phyloP scores from a whole-genome alignment of 345 rosid genomes.

The Euphorbia lathyris region DNA sequence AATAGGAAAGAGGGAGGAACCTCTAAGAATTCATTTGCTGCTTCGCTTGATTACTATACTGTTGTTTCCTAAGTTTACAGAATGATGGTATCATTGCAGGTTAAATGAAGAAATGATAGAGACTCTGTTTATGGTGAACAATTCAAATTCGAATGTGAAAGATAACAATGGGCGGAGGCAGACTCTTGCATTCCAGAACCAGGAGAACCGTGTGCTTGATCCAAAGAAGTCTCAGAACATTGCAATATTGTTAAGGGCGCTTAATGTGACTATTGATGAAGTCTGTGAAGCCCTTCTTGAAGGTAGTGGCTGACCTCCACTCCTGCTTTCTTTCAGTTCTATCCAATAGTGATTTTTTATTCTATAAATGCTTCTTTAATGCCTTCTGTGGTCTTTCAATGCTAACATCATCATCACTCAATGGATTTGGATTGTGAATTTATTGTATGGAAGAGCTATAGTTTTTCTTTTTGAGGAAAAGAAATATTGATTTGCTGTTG shows the following conservation, averaged over 20 bases:
- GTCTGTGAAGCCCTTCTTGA: constrained; percentile 88
- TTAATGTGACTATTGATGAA: constrained; percentile 86
- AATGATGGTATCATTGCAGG: constrained; percentile 41
- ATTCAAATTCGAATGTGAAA: constrained; percentile 42
- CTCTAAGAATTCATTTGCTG: not conserved
- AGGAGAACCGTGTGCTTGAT: constrained; percentile 76
- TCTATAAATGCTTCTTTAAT: no score
- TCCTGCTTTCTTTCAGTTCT: not conserved
- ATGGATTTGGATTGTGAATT: no score
- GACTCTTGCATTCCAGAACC: constrained; percentile 33
- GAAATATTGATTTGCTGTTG: not conserved
- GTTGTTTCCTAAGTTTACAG: constrained; percentile 11
- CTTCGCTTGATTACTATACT: not conserved
- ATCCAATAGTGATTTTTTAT: not conserved
- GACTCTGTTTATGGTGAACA: constrained; percentile 68
- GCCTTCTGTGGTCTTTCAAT: not conserved
- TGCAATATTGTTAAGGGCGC: constrained; percentile 88
- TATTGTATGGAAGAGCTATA: no score
- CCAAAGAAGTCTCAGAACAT: constrained; percentile 88
- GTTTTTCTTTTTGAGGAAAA: not conserved
- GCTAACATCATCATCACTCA: not conserved
- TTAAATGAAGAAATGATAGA: constrained; percentile 98
- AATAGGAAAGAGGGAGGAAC: no score
- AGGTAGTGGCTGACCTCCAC: constrained; percentile 40
- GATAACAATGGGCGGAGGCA: constrained; percentile 36